Conservation (phyloP, 805 yeast genomes). For the Sugiyamaella mastotermitis region DNA sequence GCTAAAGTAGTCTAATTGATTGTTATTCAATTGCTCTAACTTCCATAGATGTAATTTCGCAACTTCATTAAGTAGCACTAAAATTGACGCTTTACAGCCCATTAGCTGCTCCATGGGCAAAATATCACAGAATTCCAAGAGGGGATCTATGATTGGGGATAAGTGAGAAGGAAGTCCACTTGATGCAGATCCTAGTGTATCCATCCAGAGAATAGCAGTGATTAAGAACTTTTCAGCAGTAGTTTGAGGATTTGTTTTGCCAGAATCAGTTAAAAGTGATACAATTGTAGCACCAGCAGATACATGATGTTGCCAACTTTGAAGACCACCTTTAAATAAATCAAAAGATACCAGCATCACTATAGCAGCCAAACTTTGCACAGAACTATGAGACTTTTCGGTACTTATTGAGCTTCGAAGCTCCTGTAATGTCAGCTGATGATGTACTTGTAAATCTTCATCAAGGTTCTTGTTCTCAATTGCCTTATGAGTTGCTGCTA, state of each 20-base stretch:
- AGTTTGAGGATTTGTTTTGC: not conserved
- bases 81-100: conserved; percentile 9
- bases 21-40: too few relatives aligned
- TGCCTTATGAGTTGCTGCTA: conserved; percentile 8
- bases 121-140: not conserved
- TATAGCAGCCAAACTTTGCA: conserved; percentile 4
- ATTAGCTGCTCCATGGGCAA: conserved; percentile 7
- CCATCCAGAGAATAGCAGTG: conserved; percentile 9
- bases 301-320: conserved; percentile 8
- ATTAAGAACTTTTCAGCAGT: conserved; percentile 6
- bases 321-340: conserved; percentile 9
- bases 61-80: conserved; percentile 9
- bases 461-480: conserved; percentile 3
- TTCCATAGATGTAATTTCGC: too few relatives aligned
- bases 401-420: conserved; percentile 5
- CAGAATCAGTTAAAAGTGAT: conserved; percentile 2
- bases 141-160: conserved; percentile 1
- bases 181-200: conserved; percentile 6
- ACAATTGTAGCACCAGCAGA: conserved; percentile 5
- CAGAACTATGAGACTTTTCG: not conserved
- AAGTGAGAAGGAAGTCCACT: conserved; percentile 2
- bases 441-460: conserved; percentile 3
- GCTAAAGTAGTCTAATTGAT: too few relatives aligned
- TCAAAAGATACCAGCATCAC: conserved; percentile 9
- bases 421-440: conserved; percentile 5